A percentile compares a stretch with the other conserved stretches of the same genome.
Conservation (phyloP, 139 green algal species). For the Ostreobium quekettii region DNA sequence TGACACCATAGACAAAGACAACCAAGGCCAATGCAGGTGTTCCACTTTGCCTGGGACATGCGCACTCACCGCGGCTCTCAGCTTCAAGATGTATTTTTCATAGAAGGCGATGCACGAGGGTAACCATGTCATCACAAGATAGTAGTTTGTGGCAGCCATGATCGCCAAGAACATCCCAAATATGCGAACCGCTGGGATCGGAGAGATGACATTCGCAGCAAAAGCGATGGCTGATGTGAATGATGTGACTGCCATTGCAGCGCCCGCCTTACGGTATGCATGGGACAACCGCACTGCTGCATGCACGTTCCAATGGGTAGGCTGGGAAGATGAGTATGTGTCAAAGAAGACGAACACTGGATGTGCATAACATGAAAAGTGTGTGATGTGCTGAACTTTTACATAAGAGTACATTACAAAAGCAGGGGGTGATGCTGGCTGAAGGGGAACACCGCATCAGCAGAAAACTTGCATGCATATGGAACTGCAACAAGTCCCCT, state of each 20-base stretch:
- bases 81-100: slow-evolving; percentile 18
- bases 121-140: slow-evolving; percentile 19
- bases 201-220: slow-evolving; percentile 18
- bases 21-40: too few species aligned
- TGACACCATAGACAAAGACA: too few species aligned
- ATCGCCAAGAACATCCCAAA: slow-evolving; percentile 19
- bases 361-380: not conserved
- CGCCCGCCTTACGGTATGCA: slow-evolving; percentile 8
- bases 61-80: too few species aligned
- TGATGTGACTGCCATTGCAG: slow-evolving; percentile 13
- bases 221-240: slow-evolving; percentile 22
- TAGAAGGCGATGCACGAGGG: slow-evolving; percentile 14
- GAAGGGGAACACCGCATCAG: too few species aligned
- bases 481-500: too few species aligned
- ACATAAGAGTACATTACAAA: too few species aligned
- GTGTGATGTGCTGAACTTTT: too few species aligned
- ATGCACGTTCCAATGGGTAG: slow-evolving; percentile 5
- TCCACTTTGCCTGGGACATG: too few species aligned
- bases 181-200: slow-evolving; percentile 14
- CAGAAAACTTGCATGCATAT: too few species aligned
- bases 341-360: slow-evolving; percentile 19
- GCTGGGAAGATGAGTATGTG: slow-evolving; percentile 3
- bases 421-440: too few species aligned
- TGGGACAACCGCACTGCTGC: not conserved
- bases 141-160: slow-evolving; percentile 16